Base-by-base conservation (phyloP, 1,139 yeast genomes). In the Taphrina wiesneri region DNA sequence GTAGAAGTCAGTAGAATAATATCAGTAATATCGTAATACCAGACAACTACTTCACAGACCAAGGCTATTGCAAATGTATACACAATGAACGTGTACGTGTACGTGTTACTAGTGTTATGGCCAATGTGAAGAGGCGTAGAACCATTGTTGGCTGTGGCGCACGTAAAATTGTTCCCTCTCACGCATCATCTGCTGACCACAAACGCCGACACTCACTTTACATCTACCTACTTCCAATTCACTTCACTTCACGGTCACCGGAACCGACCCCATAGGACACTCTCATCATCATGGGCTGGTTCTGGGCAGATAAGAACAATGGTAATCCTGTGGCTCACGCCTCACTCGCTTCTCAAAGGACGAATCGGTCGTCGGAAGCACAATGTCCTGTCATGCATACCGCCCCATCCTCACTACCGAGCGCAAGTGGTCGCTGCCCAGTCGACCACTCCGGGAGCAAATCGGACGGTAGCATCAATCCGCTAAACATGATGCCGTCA, bases 401-500 rank as follows among this genome's bases (percentile, higher is more conserved):
- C 17, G 64, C 64, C 11, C 64, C 64, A 5, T 60, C 64, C 13
- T 39, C 64, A 26, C 57, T 26, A 3, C 51, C 57, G n/a, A 30
- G 46, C 7, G 25, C 64, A 21, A 49, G 46, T 5, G 64, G 64
- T 23, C 45, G 46, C n/a, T 60, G 64, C 41, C 64, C 64, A 28
- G 51, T 51, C 2, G 64, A 60, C 28, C 64, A 60, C 19, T 17
- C 54, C 1, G 41, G 41, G 26, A 17, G 11, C 36, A 25, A 21
- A 26, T 46, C 26, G 30, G 32, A 32, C 26, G 57, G 72, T 70
- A 71, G 72, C 67, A 69, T 73, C 64, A 87, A 88, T 72, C 97
- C 97, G 2, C 76, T 89, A 72, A 93, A 93, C 76, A 90, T 90
- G 75, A 92, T 93, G 96, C 98, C 99, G 0, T 79, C 81, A 71